Evolutionary conservation across 2,329 filamentous ascomycete species (phyloP).

Genomic region (Colletotrichum tofieldiae): DNA sequence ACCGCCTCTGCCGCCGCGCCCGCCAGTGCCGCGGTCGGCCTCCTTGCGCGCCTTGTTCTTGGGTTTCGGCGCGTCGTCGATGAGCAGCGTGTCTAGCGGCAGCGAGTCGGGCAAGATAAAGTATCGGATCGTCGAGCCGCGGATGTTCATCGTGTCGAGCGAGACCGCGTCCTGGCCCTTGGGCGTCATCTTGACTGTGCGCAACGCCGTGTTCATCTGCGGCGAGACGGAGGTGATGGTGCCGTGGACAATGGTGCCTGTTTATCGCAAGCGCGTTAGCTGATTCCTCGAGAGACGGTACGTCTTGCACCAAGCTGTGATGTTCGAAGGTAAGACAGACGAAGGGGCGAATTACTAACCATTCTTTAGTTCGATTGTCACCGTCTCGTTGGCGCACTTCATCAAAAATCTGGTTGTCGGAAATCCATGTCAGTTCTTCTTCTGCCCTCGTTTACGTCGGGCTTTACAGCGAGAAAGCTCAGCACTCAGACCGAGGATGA

Average conservation of each 20-base stretch:
- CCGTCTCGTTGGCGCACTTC: slow-evolving; percentile 99
- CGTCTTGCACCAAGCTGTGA: not conserved
- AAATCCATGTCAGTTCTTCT: slow-evolving; percentile 50
- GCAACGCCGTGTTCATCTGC: slow-evolving; percentile 98
- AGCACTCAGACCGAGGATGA: slow-evolving; percentile 47
- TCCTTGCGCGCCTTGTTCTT: slow-evolving; percentile 99
- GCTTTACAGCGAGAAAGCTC: slow-evolving; percentile 25
- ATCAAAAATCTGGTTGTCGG: slow-evolving; percentile 85
- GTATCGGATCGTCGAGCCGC: slow-evolving; percentile 96
- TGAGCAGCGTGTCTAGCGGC: slow-evolving; percentile 93
- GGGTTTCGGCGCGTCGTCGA: slow-evolving; percentile 97
- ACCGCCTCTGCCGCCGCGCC: slow-evolving; percentile 67
- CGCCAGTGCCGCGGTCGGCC: slow-evolving; percentile 73
- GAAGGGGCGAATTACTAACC: slow-evolving; percentile 67
- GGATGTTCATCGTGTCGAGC: slow-evolving; percentile 96
- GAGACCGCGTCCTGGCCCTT: slow-evolving; percentile 89
- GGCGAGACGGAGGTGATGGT: slow-evolving; percentile 97
- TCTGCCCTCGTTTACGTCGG: slow-evolving; percentile 21
- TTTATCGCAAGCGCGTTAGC: slow-evolving; percentile 28
- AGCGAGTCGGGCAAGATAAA: slow-evolving; percentile 96
- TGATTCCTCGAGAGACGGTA: too few relatives aligned
- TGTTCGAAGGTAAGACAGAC: not conserved
- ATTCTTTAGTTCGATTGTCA: slow-evolving; percentile 98
- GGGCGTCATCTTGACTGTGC: slow-evolving; percentile 96
- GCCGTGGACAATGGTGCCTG: slow-evolving; percentile 95